phyloP scores from a whole-genome alignment of 192 early-diverging fungal genomes.

The Kickxella alabastrina region DNA sequence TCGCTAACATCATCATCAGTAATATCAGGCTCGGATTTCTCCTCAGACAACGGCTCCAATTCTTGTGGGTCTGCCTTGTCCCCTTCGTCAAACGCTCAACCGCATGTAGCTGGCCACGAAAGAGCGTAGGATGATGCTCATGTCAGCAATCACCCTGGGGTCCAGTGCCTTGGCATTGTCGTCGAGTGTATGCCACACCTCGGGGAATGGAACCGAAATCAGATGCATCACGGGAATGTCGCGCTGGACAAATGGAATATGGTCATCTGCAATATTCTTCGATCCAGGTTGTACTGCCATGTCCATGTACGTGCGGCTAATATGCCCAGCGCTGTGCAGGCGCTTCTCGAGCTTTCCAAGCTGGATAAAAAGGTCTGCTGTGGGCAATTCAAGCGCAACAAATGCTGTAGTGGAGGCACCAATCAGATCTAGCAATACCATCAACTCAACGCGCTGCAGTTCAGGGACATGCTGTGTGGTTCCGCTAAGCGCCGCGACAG shows the following conservation, averaged over 20 bases:
- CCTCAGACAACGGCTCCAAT: constrained; percentile 4
- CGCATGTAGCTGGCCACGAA: constrained; percentile 72
- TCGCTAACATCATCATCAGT: too few relatives aligned
- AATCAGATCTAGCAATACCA: constrained; percentile 87
- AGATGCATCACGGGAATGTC: constrained; percentile 84
- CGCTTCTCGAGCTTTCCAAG: constrained; percentile 66
- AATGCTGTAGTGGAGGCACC: constrained; percentile 59
- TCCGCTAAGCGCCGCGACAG: constrained; percentile 22
- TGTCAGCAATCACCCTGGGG: constrained; percentile 61
- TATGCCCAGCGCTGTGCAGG: constrained; percentile 44
- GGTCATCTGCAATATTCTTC: constrained; percentile 75
- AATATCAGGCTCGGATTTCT: constrained; percentile 5
- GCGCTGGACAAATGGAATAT: constrained; percentile 75
- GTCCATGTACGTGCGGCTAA: constrained; percentile 40
- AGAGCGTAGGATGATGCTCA: constrained; percentile 70
- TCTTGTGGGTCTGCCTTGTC: constrained; percentile 29
- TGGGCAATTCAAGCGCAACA: constrained; percentile 42
- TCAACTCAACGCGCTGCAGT: constrained; percentile 74
- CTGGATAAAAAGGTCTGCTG: constrained; percentile 65
- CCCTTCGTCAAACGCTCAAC: constrained; percentile 50
- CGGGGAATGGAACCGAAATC: constrained; percentile 82
- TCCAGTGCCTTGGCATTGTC: constrained; percentile 75
- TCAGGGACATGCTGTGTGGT: constrained; percentile 29
- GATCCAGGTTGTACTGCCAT: constrained; percentile 17
- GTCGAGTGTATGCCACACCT: constrained; percentile 77